Percentiles rank a stretch among this genome's conserved stretches.
Conservation (phyloP, 2,329 filamentous ascomycete genomes). For the Phyllosticta citriasiana region DNA sequence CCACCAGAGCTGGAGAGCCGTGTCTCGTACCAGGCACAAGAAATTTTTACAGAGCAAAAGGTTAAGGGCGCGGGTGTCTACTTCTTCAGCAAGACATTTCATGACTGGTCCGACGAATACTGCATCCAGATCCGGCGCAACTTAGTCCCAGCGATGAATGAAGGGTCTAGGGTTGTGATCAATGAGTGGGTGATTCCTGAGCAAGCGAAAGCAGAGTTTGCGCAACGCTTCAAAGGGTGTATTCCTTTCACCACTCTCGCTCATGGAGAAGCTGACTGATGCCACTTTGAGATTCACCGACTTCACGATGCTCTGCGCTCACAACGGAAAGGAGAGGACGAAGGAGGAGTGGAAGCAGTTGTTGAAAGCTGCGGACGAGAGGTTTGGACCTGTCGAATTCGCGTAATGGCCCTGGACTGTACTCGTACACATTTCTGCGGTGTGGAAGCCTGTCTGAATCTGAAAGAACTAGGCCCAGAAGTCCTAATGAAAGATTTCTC, state of each 20-base stretch:
- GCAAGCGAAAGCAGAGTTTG: neutral
- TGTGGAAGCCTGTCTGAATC: neutral
- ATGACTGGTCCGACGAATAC: constrained; percentile 49
- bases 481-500: neutral
- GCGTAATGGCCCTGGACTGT: neutral
- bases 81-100: constrained; percentile 50
- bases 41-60: constrained; percentile 50
- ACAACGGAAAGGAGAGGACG: constrained; percentile 1
- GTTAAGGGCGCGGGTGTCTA: constrained; percentile 47
- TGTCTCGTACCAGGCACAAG: constrained; percentile 37
- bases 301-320: neutral
- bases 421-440: neutral
- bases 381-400: neutral
- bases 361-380: constrained; percentile 3
- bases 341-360: constrained; percentile 1
- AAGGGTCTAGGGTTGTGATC: neutral
- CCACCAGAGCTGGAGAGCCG: constrained; percentile 16
- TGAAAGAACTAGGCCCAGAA: neutral
- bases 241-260: too few relatives aligned
- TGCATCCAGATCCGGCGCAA: constrained; percentile 22
- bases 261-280: neutral
- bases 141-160: constrained; percentile 33
- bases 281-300: neutral
- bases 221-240: too few relatives aligned
- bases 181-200: constrained; percentile 18